Evolutionary conservation across 1,284 basidiomycete genomes (phyloP).

Genomic region (Paramarasmius palmivorus): DNA sequence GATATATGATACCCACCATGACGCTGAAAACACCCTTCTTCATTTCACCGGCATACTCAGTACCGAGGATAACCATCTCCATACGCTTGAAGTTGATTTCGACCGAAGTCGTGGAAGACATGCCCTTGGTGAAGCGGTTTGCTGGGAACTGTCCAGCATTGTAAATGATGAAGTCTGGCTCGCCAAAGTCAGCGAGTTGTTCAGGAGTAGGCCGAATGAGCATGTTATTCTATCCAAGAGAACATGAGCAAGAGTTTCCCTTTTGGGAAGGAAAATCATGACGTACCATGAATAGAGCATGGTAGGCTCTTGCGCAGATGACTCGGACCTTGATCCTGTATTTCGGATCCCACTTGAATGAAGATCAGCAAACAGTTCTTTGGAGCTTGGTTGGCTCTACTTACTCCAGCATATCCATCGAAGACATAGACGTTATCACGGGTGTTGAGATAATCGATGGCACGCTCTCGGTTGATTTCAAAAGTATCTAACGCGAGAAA

Average conservation of each 20-base stretch:
- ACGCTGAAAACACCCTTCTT: constrained; percentile 99
- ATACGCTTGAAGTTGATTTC: constrained; percentile 99
- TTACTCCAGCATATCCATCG: constrained; percentile 91
- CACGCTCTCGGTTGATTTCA: constrained; percentile 99
- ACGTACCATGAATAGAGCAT: constrained; percentile 98
- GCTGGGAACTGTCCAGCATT: constrained; percentile 99
- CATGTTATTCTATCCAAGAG: constrained; percentile 85
- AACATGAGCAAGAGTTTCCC: constrained; percentile 11
- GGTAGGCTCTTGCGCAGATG: constrained; percentile 98
- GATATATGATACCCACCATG: constrained; percentile 62
- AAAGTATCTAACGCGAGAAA: constrained; percentile 77
- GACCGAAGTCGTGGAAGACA: constrained; percentile 98
- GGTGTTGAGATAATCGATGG: constrained; percentile 99
- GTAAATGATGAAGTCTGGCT: constrained; percentile 99
- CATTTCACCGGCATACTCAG: constrained; percentile 99
- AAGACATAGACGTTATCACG: constrained; percentile 99
- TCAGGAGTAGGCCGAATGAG: constrained; percentile 96
- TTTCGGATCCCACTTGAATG: constrained; percentile 94
- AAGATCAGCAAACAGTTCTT: constrained; percentile 6
- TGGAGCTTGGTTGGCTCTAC: constrained; percentile 23
- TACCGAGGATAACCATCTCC: constrained; percentile 99
- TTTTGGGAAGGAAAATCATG: constrained; percentile 14
- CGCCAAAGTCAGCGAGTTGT: constrained; percentile 94
- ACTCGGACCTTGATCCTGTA: constrained; percentile 99
- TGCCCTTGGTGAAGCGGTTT: constrained; percentile 99